phyloP scores from a whole-genome alignment of 805 yeast species.

The Ogataea angusta region DNA sequence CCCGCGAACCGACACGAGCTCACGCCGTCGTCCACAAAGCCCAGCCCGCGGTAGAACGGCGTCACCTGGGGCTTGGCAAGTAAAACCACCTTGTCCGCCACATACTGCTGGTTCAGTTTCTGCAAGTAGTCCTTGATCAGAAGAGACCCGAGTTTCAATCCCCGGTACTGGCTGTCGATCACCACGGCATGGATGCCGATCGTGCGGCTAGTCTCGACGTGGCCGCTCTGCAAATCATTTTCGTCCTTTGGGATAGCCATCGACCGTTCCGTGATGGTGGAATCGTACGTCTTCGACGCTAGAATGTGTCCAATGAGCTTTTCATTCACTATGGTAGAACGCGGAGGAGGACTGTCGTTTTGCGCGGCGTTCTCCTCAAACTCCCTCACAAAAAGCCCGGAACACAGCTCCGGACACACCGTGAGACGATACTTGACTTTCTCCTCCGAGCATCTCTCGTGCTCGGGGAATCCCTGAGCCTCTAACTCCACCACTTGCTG shows the following conservation, averaged over 20 bases:
- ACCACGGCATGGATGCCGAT: conserved; percentile 84
- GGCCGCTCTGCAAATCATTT: conserved; percentile 45
- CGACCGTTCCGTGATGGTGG: conserved; percentile 48
- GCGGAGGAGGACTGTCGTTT: conserved; percentile 38
- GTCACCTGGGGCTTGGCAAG: conserved; percentile 67
- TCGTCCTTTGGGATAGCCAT: conserved; percentile 41
- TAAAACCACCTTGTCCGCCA: conserved; percentile 73
- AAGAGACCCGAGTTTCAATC: conserved; percentile 78
- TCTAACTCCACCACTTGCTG: conserved; percentile 64
- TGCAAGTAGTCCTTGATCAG: conserved; percentile 87
- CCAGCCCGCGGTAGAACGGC: conserved; percentile 78
- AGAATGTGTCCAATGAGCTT: conserved; percentile 75
- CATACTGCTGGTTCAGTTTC: conserved; percentile 80
- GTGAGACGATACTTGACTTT: conserved; percentile 66
- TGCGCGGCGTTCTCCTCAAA: conserved; percentile 38
- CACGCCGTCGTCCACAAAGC: conserved; percentile 68
- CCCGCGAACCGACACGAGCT: conserved; percentile 60
- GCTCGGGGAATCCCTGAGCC: conserved; percentile 60
- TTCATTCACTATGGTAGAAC: conserved; percentile 53
- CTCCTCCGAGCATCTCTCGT: conserved; percentile 66
- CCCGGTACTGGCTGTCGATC: conserved; percentile 73
- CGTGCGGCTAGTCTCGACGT: conserved; percentile 66
- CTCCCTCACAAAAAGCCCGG: conserved; percentile 80
- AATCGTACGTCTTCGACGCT: conserved; percentile 64
- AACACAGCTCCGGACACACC: conserved; percentile 84